Evolutionary conservation across 768 basidiomycete species (phyloP), one percentile per base, ranked within the genome.

Genomic region (Artomyces pyxidatus): DNA sequence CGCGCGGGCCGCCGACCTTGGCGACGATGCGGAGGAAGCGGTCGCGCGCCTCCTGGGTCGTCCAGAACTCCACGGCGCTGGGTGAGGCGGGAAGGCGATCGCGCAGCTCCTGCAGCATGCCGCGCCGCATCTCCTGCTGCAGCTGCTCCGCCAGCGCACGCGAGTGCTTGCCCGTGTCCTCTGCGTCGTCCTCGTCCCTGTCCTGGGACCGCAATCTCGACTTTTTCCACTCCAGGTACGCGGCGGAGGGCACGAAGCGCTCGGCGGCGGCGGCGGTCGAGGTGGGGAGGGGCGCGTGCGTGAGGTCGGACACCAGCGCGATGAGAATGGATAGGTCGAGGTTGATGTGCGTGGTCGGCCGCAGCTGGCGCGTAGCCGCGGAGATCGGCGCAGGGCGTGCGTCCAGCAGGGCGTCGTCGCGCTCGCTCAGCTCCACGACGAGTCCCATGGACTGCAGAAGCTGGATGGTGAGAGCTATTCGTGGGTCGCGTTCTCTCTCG

Each of bases 311-410:
- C 37, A 88, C 75, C 25, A 93, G 73, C 0, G 92, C 90, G 47
- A 95, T 85, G 40, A 95, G 75, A 1, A 86, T 74, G 1, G 88
- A 92, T 10, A 95, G 71, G 60, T 95, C 92, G 28, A 93, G 74
- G 55, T 91, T 88, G 64, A 95, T 72, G 42, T 73, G 67, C 6
- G 58, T 57, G 0, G 85, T 86, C 1, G 84, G 85, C 9, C 61
- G 48, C 30, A 75, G 61, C 40, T 60, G 52, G 14, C 52, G 23
- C 44, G 59, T 22, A 52, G 45, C 27, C 17, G 22, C 25, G n/a
- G 17, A 43, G 32, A 50, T 8, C 26, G 47, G 30, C 30, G 45
- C 22, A 19, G 52, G 22, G 51, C 50, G 41, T 14, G 37, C 27
- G 3, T 43, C 45, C 38, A 51, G 50, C 9, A 61, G 54, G 16